phyloP scores from a whole-genome alignment of 306 rosid species.

The Cucumis melo region DNA sequence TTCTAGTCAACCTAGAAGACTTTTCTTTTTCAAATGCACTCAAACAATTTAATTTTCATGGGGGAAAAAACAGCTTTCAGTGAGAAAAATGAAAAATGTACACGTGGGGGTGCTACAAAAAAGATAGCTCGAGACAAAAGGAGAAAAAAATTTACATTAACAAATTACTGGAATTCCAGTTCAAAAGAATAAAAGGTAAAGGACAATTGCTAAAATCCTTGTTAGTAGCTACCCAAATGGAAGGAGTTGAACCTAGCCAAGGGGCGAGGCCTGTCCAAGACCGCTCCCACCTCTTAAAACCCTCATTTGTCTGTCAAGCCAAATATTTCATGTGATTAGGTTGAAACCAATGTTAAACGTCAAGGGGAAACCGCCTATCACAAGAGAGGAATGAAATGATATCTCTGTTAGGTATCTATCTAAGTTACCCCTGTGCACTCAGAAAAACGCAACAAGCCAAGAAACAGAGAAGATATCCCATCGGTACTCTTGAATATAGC shows the following conservation, averaged over 20 bases:
- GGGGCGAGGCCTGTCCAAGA: not conserved
- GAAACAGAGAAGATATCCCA: too few species aligned
- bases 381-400: not conserved
- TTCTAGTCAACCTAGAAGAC: too few species aligned
- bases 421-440: too few species aligned
- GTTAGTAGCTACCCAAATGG: not conserved
- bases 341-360: not conserved
- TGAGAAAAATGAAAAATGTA: not conserved
- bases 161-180: not conserved
- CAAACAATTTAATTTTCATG: not conserved
- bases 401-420: not conserved
- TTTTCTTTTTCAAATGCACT: not conserved
- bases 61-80: not conserved
- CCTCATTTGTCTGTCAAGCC: not conserved
- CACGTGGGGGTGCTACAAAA: not conserved
- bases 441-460: too few species aligned
- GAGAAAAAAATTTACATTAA: not conserved
- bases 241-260: not conserved
- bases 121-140: not conserved
- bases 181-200: not conserved
- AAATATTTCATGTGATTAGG: not conserved
- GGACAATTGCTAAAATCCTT: not conserved
- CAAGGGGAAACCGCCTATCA: not conserved
- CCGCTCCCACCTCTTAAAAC: not conserved
- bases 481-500: too few species aligned